These are phyloP conservation scores for Geranium incanum DNA, from an alignment of 441 rosid genomes.

Conservation along the genomic window DNA sequence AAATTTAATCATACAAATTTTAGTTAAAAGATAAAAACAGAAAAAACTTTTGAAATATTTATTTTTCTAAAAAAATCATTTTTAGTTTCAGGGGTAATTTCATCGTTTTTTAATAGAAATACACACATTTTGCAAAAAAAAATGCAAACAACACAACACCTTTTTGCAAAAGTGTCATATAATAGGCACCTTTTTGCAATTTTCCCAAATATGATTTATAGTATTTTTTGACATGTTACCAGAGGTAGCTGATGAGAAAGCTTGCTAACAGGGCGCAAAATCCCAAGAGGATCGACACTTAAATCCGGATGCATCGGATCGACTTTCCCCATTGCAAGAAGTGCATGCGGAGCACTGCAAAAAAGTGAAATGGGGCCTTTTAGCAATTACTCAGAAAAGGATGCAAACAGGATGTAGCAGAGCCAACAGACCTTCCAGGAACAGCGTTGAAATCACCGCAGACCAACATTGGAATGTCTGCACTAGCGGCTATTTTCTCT, in stretches of 20 bases:
- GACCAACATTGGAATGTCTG: constrained; percentile 80
- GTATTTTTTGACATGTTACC: constrained; percentile 38
- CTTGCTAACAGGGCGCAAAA: constrained; percentile 79
- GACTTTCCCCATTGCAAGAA: constrained; percentile 94
- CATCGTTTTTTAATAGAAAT: no score
- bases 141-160: no score
- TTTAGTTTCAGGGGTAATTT: no score
- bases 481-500: constrained; percentile 96
- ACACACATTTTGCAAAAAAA: no score
- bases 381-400: neutral
- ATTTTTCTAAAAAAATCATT: no score
- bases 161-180: no score
- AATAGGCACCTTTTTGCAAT: no score
- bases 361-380: constrained; percentile 2
- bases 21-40: no score
- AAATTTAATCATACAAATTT: no score
- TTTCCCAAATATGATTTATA: neutral
- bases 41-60: no score
- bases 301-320: constrained; percentile 78
- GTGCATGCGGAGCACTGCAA: constrained; percentile 87
- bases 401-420: neutral
- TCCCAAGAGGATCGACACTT: constrained; percentile 68
- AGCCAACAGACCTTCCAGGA: constrained; percentile 73
- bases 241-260: constrained; percentile 83
- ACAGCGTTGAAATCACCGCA: constrained; percentile 49